phyloP scores from a whole-genome alignment of 164 flowering plant genomes.

The Piper betle region DNA sequence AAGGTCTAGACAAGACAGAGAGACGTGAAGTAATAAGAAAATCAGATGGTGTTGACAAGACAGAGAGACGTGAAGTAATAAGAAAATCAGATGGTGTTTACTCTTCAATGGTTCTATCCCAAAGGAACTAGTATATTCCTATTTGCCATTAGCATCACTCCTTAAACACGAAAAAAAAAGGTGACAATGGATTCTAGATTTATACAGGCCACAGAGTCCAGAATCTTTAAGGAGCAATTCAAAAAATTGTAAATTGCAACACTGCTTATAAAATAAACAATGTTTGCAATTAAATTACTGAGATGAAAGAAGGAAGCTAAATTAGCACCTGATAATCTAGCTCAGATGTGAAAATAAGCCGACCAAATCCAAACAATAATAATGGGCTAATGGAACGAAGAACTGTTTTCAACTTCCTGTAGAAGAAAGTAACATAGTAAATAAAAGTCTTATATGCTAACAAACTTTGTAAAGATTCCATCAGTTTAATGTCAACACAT shows the following conservation, averaged over 20 bases:
- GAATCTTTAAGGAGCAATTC: neutral
- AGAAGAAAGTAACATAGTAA: constrained; percentile 2
- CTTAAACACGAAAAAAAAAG: neutral
- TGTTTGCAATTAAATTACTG: too few relatives aligned
- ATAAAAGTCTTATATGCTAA: neutral
- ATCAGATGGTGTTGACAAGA: neutral
- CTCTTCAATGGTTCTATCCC: neutral
- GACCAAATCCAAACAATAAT: constrained; percentile 63
- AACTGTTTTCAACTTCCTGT: constrained; percentile 51
- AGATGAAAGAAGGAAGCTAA: too few relatives aligned
- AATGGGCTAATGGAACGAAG: constrained; percentile 58
- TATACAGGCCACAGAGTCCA: neutral
- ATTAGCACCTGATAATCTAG: constrained; percentile 76
- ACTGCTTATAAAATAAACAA: too few relatives aligned
- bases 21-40: too few relatives aligned
- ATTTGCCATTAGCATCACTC: neutral
- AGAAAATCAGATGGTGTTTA: neutral
- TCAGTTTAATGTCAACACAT: neutral
- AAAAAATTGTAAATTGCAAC: too few relatives aligned
- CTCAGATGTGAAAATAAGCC: constrained; percentile 59
- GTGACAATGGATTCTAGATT: neutral
- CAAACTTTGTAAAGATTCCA: too few relatives aligned
- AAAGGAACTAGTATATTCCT: neutral
- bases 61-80: neutral
- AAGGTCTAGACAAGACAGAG: neutral